Conservation (phyloP, 805 yeast genomes). For the Spathaspora arborariae region DNA sequence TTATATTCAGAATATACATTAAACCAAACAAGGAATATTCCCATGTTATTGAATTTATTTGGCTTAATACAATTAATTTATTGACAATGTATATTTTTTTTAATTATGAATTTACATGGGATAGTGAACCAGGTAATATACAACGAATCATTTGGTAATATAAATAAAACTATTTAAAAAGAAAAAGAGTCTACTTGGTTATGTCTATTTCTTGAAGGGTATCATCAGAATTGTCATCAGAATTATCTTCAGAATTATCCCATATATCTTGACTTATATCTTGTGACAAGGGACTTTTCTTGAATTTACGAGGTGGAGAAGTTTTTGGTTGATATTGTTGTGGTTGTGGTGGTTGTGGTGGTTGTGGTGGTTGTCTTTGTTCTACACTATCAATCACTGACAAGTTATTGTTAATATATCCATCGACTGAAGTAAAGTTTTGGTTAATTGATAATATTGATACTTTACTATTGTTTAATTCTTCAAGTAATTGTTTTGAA, state of each 20-base stretch:
- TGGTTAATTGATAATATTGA: slow-evolving; percentile 17
- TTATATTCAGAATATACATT: slow-evolving; percentile 63
- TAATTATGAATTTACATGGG: slow-evolving; percentile 65
- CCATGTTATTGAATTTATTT: slow-evolving; percentile 51
- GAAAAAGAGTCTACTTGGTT: neutral
- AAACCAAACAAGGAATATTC: slow-evolving; percentile 23
- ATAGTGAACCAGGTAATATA: slow-evolving; percentile 45
- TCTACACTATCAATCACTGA: slow-evolving; percentile 16
- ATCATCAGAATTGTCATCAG: neutral
- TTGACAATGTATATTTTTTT: slow-evolving; percentile 55
- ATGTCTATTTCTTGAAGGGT: slow-evolving; percentile 4
- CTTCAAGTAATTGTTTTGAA: slow-evolving; percentile 12
- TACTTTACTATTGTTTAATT: slow-evolving; percentile 18
- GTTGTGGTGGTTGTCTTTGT: neutral
- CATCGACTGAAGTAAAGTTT: slow-evolving; percentile 23
- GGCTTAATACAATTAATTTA: slow-evolving; percentile 58
- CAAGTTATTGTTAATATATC: slow-evolving; percentile 28
- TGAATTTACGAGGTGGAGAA: neutral
- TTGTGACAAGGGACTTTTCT: slow-evolving; percentile 6
- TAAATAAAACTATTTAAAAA: neutral
- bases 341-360: neutral
- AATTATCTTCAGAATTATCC: no score
- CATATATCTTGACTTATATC: slow-evolving; percentile 1
- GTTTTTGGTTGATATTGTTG: neutral
- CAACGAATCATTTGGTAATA: slow-evolving; percentile 89